Conservation (phyloP, 345 rosid genomes). For the Boechera stricta region DNA sequence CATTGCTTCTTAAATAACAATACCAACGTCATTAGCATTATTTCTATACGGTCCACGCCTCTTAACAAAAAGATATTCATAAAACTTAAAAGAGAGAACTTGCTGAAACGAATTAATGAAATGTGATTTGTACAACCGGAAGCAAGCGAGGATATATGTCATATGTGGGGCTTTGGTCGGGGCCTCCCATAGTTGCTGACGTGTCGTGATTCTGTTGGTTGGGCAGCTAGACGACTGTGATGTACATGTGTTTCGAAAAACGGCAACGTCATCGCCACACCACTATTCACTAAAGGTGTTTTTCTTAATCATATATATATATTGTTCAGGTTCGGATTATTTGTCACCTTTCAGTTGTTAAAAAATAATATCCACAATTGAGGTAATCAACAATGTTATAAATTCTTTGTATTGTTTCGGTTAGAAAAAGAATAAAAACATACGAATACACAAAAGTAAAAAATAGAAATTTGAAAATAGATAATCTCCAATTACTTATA, state of each 20-base stretch:
- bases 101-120: not conserved
- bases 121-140: not conserved
- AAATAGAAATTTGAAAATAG: not conserved
- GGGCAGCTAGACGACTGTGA: slow-evolving; percentile 10
- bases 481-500: not conserved
- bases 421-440: too few species aligned
- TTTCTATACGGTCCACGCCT: not conserved
- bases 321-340: too few species aligned
- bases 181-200: slow-evolving; percentile 20
- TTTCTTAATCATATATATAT: not conserved
- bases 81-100: too few species aligned
- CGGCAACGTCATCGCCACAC: not conserved
- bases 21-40: not conserved
- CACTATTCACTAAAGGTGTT: not conserved
- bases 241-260: not conserved
- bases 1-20: slow-evolving; percentile 2
- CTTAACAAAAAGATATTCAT: not conserved
- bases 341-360: not conserved
- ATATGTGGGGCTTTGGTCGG: slow-evolving; percentile 1
- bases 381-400: not conserved
- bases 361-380: not conserved
- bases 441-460: too few species aligned
- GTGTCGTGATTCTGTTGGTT: not conserved
- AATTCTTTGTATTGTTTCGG: too few species aligned
- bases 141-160: not conserved